Evolutionary conservation across 306 rosid genomes (phyloP).

Genomic region (Cucumis sativus): Cucumber_9930_V3 NC_026657.2:5837001-5837500

Average conservation of each 20-base stretch:
- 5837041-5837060: background rate
- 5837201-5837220: background rate
- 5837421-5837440: conserved; percentile 80
- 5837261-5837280: background rate
- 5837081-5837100: background rate
- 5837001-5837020: conserved; percentile 98
- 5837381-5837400: conserved; percentile 97
- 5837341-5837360: background rate
- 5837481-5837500: background rate
- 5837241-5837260: background rate
- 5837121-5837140: background rate
- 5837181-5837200: background rate
- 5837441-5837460: conserved; percentile 40
- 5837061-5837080: background rate
- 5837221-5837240: background rate
- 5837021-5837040: conserved; percentile 97
- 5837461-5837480: background rate
- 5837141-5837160: background rate
- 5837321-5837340: background rate
- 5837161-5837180: background rate
- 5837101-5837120: background rate
- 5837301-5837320: background rate
- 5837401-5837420: conserved; percentile 82
- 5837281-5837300: background rate
- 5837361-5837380: conserved; percentile 99